phyloP scores from a whole-genome alignment of 805 yeast species.

The Zygosaccharomyces pseudorouxii region DNA sequence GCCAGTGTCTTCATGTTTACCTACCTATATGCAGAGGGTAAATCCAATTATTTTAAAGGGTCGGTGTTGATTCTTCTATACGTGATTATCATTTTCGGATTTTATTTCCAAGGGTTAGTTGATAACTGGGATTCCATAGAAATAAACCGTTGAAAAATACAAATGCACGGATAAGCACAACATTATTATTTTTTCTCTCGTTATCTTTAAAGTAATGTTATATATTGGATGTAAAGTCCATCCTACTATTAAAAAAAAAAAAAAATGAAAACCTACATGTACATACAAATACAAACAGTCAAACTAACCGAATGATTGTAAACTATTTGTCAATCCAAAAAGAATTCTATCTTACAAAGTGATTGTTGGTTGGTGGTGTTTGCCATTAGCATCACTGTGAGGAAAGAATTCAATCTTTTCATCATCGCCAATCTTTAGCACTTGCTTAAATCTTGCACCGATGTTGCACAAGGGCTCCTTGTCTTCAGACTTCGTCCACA shows the following conservation, averaged over 20 bases:
- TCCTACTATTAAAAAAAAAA: background rate
- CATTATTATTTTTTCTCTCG: background rate
- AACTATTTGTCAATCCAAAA: slow-evolving; percentile 3
- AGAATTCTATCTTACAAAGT: slow-evolving; percentile 29
- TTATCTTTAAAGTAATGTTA: background rate
- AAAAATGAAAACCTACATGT: slow-evolving; percentile 9
- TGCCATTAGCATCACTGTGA: slow-evolving; percentile 33
- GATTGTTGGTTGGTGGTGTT: slow-evolving; percentile 34
- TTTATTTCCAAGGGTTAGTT: slow-evolving; percentile 52
- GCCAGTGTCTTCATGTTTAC: slow-evolving; percentile 86
- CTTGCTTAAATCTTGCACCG: slow-evolving; percentile 84
- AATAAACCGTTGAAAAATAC: background rate
- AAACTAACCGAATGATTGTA: background rate
- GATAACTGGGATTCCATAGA: slow-evolving; percentile 12
- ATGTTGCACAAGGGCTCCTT: slow-evolving; percentile 60
- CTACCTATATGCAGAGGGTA: slow-evolving; percentile 94
- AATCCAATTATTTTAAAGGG: slow-evolving; percentile 94
- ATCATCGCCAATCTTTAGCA: slow-evolving; percentile 66
- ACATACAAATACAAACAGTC: slow-evolving; percentile 6
- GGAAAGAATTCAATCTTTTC: slow-evolving; percentile 71
- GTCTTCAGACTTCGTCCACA: slow-evolving; percentile 87
- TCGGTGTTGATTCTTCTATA: slow-evolving; percentile 78
- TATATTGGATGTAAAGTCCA: background rate
- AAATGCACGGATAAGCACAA: background rate
- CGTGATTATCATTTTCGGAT: slow-evolving; percentile 70